Evolutionary conservation across 2,329 filamentous ascomycete species (phyloP), one percentile per base, ranked within the genome.

Genomic region (Esteya vermicola): DNA sequence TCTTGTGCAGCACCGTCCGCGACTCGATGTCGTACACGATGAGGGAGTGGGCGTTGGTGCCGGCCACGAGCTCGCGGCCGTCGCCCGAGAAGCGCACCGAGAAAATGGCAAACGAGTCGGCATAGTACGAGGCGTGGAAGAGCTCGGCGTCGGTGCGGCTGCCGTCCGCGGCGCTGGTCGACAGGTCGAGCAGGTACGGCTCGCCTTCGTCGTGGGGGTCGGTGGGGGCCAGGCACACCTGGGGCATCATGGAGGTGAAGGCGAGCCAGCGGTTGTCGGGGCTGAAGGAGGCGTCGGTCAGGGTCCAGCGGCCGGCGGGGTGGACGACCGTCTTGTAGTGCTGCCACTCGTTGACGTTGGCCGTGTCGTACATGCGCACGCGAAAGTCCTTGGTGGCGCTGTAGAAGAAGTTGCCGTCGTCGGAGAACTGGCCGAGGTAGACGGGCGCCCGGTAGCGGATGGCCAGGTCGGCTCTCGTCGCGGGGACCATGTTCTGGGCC

Each of bases 331-430:
- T 89, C 62, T 89, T 96, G 67, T 95, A 95, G 57, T 94, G 88
- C 55, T 81, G 81, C 91, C 91, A 98, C 48, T 86, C 74, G 58
- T 91, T 93, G 0, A 89, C 86, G 50, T 95, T 94, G 2, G 84
- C 88, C 0, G 91, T 96, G 57, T 96, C 89, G 59, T 96, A 98
- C 84, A 98, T 88, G 39, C 88, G 81, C 9, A 98, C 86, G 50
- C 78, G 81, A 62, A 94, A 94, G 58, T 96, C 88, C 58, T 95
- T 85, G 9, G 81, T 82, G 52, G 83, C 91, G 6, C 81, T 79
- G 55, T 89, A 96, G 64, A 95, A 96, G 64, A 96, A 96, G 58
- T 94, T 93, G 21, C 91, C 91, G 51, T 98, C 91, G 48, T 93
- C 84, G 0, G 85, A 94, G 56, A 96, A 98, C 55, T 96, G 89